These are phyloP conservation scores for Clarireedia hainanense DNA, from an alignment of 2,329 filamentous ascomycete genomes.

Conservation along the genomic window DNA sequence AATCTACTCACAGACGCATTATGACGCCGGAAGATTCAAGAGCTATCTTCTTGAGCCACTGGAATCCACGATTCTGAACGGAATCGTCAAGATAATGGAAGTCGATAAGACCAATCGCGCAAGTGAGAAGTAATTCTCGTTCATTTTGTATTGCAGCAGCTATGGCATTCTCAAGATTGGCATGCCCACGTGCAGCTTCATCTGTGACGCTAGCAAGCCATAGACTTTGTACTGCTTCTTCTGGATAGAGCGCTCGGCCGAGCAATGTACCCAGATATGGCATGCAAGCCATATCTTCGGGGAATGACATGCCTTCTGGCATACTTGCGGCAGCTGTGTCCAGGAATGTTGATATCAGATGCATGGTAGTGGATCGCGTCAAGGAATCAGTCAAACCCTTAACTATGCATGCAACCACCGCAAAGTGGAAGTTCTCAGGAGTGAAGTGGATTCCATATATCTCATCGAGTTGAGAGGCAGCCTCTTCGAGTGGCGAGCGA, in stretches of 20 bases:
- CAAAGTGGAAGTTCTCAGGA: slow-evolving; percentile 57
- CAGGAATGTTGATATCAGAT: slow-evolving; percentile 54
- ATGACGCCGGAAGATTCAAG: slow-evolving; percentile 47
- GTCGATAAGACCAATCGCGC: slow-evolving; percentile 57
- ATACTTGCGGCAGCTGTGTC: slow-evolving; percentile 38
- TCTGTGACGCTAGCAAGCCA: slow-evolving; percentile 41
- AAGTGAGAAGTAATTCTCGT: slow-evolving; percentile 54
- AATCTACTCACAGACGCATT: slow-evolving; percentile 44
- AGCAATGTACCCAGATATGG: slow-evolving; percentile 56
- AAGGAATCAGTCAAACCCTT: slow-evolving; percentile 55
- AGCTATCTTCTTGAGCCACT: slow-evolving; percentile 53
- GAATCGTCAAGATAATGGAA: slow-evolving; percentile 57
- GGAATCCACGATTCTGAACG: slow-evolving; percentile 50
- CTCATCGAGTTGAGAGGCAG: slow-evolving; percentile 53
- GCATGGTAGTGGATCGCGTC: slow-evolving; percentile 50
- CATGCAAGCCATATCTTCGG: slow-evolving; percentile 26
- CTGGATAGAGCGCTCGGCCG: slow-evolving; percentile 45
- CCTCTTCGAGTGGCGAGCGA: slow-evolving; percentile 51
- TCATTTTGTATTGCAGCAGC: slow-evolving; percentile 44
- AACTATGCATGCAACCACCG: slow-evolving; percentile 55
- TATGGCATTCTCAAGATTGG: slow-evolving; percentile 33
- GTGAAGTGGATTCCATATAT: slow-evolving; percentile 59
- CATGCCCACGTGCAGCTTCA: slow-evolving; percentile 33
- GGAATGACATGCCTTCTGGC: slow-evolving; percentile 19
- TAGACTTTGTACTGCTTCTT: slow-evolving; percentile 55